Evolutionary conservation across 345 rosid genomes (phyloP).

Genomic region (Mangifera indica): DNA sequence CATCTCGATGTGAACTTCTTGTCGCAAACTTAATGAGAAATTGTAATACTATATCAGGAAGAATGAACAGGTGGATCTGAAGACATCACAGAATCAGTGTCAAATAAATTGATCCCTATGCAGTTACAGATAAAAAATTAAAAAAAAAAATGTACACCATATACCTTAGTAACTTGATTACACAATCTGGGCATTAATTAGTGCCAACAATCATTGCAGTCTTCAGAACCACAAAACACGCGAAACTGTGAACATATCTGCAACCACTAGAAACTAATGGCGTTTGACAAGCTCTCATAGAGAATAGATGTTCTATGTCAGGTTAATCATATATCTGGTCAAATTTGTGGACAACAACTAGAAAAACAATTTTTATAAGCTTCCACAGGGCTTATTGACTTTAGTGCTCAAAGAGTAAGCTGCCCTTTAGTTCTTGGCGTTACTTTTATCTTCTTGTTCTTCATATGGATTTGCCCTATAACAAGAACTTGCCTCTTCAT

Average conservation of each 20-base stretch:
- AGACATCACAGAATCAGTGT: background rate
- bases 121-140: background rate
- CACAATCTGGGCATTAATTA: background rate
- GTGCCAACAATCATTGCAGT: background rate
- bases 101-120: background rate
- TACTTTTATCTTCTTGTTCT: conserved; percentile 58
- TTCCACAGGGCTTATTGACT: conserved; percentile 4
- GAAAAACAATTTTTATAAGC: conserved; percentile 22
- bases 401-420: conserved; percentile 62
- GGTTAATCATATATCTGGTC: conserved; percentile 1
- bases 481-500: conserved; percentile 80
- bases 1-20: background rate
- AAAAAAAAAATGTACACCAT: background rate
- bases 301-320: background rate
- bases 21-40: background rate
- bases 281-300: conserved; percentile 17
- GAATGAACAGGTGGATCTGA: background rate
- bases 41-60: background rate
- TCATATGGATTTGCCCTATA: conserved; percentile 57
- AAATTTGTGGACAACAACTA: background rate
- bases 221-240: background rate
- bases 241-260: background rate
- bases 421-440: conserved; percentile 53
- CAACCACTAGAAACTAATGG: conserved; percentile 1
- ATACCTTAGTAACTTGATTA: background rate